These are phyloP conservation scores for Coix lacrymajobi DNA, from an alignment of 176 grass and related monocot genomes.

Conservation along the genomic window DNA sequence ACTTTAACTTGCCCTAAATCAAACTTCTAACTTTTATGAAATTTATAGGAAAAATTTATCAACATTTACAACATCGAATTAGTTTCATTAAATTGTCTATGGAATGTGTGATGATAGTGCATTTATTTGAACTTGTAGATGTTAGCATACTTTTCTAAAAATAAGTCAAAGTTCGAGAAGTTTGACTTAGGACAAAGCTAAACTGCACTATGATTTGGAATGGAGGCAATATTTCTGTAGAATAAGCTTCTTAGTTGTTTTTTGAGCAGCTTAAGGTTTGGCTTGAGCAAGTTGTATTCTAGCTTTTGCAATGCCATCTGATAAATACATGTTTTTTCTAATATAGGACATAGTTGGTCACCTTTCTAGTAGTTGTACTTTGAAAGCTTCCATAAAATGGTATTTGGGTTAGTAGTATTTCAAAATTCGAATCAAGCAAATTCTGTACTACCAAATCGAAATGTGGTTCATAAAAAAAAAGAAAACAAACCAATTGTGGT, in stretches of 20 bases:
- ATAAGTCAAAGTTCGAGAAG: neutral
- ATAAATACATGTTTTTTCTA: neutral
- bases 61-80: neutral
- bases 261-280: neutral
- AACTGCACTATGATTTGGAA: neutral
- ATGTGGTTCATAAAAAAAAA: neutral
- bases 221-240: neutral
- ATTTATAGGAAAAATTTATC: neutral
- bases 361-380: neutral
- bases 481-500: neutral
- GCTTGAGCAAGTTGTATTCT: neutral
- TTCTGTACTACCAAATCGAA: neutral
- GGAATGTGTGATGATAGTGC: neutral
- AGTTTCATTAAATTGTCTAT: neutral
- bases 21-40: neutral
- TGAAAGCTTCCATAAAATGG: neutral
- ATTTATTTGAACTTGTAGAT: neutral
- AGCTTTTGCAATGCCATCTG: neutral
- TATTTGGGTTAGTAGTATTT: neutral
- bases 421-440: neutral
- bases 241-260: neutral
- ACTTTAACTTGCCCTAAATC: neutral
- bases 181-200: neutral
- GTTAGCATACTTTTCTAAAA: neutral
- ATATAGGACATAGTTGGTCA: neutral